Percentiles rank a stretch among this genome's conserved stretches.
Evolutionary conservation across 2,329 filamentous ascomycete species (phyloP).

Genomic region (Neofusicoccum sp.): DNA sequence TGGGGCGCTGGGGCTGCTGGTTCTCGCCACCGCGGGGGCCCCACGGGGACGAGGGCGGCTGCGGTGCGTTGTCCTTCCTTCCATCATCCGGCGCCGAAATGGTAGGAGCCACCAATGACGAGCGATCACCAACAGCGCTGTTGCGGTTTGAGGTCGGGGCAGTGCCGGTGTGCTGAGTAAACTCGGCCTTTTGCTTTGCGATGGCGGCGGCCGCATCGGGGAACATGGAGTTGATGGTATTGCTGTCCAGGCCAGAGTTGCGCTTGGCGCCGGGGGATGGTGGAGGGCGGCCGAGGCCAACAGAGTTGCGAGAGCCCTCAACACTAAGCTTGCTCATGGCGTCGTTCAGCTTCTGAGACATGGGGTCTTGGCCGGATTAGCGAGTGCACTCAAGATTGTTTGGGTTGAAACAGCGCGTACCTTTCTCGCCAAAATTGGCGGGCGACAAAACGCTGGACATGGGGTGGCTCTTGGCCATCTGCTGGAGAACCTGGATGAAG

Average conservation of each 20-base stretch:
- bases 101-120: constrained; percentile 70
- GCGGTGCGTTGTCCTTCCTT: constrained; percentile 60
- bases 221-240: constrained; percentile 98
- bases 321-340: constrained; percentile 94
- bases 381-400: not conserved
- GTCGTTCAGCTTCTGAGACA: constrained; percentile 93
- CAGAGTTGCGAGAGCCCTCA: constrained; percentile 81
- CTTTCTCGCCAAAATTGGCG: constrained; percentile 90
- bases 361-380: constrained; percentile 66
- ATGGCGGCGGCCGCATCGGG: constrained; percentile 98
- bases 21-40: constrained; percentile 55
- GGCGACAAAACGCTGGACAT: constrained; percentile 95
- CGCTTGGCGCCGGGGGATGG: constrained; percentile 79
- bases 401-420: constrained; percentile 48
- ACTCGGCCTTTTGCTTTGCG: constrained; percentile 95
- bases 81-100: constrained; percentile 69
- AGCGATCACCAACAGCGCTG: constrained; percentile 75
- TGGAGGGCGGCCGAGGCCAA: constrained; percentile 68
- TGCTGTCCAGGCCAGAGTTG: constrained; percentile 89
- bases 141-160: constrained; percentile 89
- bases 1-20: constrained; percentile 62
- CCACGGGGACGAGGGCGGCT: constrained; percentile 80
- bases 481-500: constrained; percentile 97
- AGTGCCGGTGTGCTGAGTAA: constrained; percentile 90
- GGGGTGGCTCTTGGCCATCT: constrained; percentile 97